A percentile compares a stretch with the other conserved stretches of the same genome.
These are phyloP conservation scores for Ustilago curta DNA, from an alignment of 1,284 basidiomycete genomes.

Conservation along the genomic window DNA sequence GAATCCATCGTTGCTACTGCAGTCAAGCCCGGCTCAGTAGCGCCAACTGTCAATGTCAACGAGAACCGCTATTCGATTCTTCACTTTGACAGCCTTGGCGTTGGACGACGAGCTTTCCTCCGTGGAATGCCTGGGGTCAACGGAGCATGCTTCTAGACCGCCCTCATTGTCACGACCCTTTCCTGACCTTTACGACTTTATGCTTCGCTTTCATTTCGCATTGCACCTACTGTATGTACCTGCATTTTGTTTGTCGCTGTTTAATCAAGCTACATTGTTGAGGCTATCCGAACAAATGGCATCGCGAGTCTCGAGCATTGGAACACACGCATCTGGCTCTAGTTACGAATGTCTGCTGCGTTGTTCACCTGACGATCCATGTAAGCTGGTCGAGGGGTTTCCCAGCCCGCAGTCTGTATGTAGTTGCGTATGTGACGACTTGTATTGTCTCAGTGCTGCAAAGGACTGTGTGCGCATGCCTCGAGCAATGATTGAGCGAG, in stretches of 20 bases:
- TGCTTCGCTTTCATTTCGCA: neutral
- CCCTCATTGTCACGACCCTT: neutral
- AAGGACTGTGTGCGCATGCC: no score
- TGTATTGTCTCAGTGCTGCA: no score
- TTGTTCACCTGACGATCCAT: no score
- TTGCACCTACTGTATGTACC: neutral
- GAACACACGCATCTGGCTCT: no score
- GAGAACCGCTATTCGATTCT: conserved; percentile 50
- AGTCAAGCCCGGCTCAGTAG: neutral
- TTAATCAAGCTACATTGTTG: no score
- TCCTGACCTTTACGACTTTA: neutral
- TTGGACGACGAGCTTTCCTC: conserved; percentile 45
- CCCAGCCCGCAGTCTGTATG: no score
- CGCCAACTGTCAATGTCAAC: neutral
- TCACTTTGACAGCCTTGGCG: conserved; percentile 50
- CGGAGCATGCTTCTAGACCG: conserved; percentile 12
- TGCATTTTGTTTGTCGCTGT: neutral
- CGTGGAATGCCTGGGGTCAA: conserved; percentile 22
- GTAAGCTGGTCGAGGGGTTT: no score
- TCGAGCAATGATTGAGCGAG: no score
- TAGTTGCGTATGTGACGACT: no score
- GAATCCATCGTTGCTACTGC: neutral
- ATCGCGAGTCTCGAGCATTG: no score
- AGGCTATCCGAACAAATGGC: no score
- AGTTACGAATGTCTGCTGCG: no score